Evolutionary conservation across 2,329 filamentous ascomycete species (phyloP), one percentile per base, ranked within the genome.

Genomic region (Botrytis fabae): DNA sequence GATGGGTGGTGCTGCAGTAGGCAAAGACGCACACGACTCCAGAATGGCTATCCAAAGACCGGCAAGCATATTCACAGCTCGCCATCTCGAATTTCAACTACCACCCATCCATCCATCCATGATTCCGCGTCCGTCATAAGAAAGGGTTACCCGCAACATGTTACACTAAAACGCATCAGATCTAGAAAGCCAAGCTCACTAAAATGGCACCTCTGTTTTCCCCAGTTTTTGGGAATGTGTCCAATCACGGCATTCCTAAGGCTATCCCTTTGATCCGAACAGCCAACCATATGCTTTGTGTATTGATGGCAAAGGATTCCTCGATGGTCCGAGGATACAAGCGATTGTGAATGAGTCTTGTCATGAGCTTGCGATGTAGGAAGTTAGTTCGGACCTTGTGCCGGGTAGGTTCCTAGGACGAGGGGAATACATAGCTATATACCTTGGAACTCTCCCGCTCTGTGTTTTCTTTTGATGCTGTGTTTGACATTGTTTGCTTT

Each of bases 381-480:
- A 59, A 46, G 71, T 74, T 76, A 76, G 75, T 57, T 72, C 74
- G 74, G 68, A 16, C 60, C 65, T 63, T 68, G 42, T 62, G 35
- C 35, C 48, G 65, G 48, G 20, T 68, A 32, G 65, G 6, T 57
- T 57, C 16, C 9, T 22, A 14, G 22, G 32, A 18, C 2, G 62
- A 66, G 32, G 32, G 16, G 48, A 42, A 42, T 57, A 32, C 57
- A 68, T 66, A 57, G 64, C 25, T 28, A 32, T 28, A 57, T 57
- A 22, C n/a, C 35, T 57, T 57, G 65, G 65, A 42, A 38, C 25
- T 40, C 2, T 38, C 48, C 20, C 25, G n/a, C 16, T 20, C 25
- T n/a, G 25, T 22, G 16, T 48, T 48, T n/a, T 18, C 22, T 20
- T 22, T 66, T 40, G 46, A 40, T 28, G 4, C 14, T 40, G 9